phyloP scores from a whole-genome alignment of 495 filamentous ascomycete genomes.

The Daldinia bambusicola region DNA sequence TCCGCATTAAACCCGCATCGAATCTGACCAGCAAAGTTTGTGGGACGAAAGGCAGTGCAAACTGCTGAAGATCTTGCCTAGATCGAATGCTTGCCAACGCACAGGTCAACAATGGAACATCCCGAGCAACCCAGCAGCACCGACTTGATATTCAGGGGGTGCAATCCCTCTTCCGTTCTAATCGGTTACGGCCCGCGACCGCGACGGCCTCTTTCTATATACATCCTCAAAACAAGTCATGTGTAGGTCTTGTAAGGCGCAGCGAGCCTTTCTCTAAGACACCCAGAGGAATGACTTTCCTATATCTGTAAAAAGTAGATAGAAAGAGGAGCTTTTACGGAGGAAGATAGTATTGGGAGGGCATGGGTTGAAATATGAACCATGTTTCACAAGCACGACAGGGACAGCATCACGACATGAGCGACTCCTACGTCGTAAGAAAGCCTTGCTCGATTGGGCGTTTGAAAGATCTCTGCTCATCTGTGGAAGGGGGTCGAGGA shows the following conservation, averaged over 20 bases:
- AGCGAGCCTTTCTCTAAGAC: not conserved
- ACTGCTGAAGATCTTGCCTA: constrained; percentile 25
- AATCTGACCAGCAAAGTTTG: constrained; percentile 2
- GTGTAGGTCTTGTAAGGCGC: not conserved
- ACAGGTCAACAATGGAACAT: constrained; percentile 9
- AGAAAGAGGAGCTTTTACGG: not conserved
- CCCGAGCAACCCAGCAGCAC: constrained; percentile 3
- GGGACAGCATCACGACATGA: constrained; percentile 34
- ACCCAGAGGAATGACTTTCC: not conserved
- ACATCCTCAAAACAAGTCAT: not conserved
- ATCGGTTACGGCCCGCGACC: not conserved
- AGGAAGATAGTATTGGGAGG: not conserved
- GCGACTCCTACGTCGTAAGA: constrained; percentile 25
- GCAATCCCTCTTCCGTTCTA: not conserved
- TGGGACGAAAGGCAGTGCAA: constrained; percentile 7
- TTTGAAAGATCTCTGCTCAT: not conserved
- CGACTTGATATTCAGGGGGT: constrained; percentile 1
- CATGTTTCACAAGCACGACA: constrained; percentile 33
- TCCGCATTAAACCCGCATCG: constrained; percentile 16
- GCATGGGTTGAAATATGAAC: constrained; percentile 8
- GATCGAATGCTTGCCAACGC: constrained; percentile 3
- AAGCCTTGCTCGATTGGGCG: constrained; percentile 19
- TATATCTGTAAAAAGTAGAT: not conserved
- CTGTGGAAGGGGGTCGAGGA: constrained; percentile 5
- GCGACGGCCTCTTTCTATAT: not conserved